Base-by-base conservation (phyloP, 495 filamentous ascomycete genomes). In the Talaromyces thailandensis region DNA sequence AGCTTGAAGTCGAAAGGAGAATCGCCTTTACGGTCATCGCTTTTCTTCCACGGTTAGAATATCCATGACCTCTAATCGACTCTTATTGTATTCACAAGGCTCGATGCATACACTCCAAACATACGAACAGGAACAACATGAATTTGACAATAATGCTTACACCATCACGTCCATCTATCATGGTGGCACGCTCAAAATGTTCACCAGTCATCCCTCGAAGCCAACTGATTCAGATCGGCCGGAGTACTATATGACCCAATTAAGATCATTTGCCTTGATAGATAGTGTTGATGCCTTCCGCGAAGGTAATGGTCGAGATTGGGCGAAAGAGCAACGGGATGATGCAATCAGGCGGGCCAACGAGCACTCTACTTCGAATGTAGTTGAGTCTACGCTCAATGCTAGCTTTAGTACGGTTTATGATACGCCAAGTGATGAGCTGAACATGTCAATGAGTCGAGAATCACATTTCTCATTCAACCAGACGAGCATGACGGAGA, bases 131-230 rank as follows among this genome's bases (percentile, higher is more conserved):
- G 67, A 70, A 18, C 66, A 75, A 61, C 69, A 69, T 0, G 62
- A 62, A 7, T 80, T 75, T 61, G 75, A 81, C 66, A 68, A 68
- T 57, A 79, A 79, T 40, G 72, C 77, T 40, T 71, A 74, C 63
- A 75, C 76, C 23, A 71, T 76, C 51, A 76, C 68, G 56, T 70
- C 77, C 11, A 61, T 56, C 40, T 66, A 65, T 61, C 43, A 56
- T 37, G 55, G 3, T 43, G 62, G 62, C n/a, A 52, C 25, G 16
- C 61, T 69, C 7, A 60, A 37, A 48, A 32, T 69, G 31, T 69
- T 62, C 40, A 63, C 67, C 9, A 65, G 51, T 14, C 61, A 69
- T 60, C 28, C 56, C 25, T 51, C 18, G 48, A 51, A 51, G 48
- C 48, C 18, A 51, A 51, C 48, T 51, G 18, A 51, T 51, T 51